Base-by-base conservation (phyloP, 208 protist genomes). In the Trypanosoma cruzi region DNA sequence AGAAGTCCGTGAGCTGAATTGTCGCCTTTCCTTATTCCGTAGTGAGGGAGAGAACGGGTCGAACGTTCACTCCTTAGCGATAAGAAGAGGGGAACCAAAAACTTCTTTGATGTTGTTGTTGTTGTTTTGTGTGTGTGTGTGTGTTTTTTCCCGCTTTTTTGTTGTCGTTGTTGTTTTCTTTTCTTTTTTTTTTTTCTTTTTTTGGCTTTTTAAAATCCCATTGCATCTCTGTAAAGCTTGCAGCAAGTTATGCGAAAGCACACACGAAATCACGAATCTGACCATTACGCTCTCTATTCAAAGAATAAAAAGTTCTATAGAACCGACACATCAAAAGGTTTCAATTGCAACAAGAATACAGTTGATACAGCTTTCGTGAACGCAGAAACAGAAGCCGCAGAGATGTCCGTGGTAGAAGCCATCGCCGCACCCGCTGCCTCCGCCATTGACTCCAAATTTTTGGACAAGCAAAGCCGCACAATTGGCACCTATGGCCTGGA, bases 401-500 rank as follows among this genome's bases (percentile, higher is more conserved):
- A 24, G 26, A 60, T 24, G 22, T 53, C 7, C 20, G 10, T 26
- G 37, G 24, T 26, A 10, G 10, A 60, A n/a, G 37, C 24, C 29
- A 52, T 3, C 32, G 40, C 49, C 34, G 28, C 34, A 1, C 32
- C 75, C 4, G 84, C 36, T 29, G 14, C 40, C 52, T n/a, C 50
- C 2, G 91, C 92, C 2, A 91, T 94, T 63, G 86, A 96, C 73
- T 84, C 86, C 67, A 88, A 79, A 64, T 96, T 87, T 71, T 80
- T 96, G 62, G 91, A 96, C 75, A 86, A 94, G 75, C 94, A 98
- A 66, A 97, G 88, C 68, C 88, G 95, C 26, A 97, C 96, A 18
- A 92, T 97, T 59, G 96, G 94, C 49, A 95, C 92, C 22, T 94
- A 97, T 71, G 95, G 95, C 32, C 71, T 94, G 26, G 93, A 98